Evolutionary conservation across 306 rosid species (phyloP).

Genomic region (Malus orientalis): DNA sequence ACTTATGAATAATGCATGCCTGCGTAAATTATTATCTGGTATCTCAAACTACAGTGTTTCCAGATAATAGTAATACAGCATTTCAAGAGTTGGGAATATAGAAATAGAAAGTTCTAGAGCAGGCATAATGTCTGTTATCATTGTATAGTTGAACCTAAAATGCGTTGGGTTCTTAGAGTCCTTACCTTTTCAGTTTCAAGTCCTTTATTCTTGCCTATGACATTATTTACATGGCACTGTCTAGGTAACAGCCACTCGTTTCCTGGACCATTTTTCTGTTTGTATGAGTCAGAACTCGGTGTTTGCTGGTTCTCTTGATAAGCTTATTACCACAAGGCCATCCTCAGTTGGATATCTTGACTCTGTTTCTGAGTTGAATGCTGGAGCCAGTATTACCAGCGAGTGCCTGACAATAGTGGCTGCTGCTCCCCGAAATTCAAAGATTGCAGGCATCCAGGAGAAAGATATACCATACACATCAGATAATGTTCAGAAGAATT

Average conservation of each 20-base stretch:
- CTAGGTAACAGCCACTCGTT: constrained; percentile 68
- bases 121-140: background rate
- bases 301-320: constrained; percentile 69
- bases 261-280: constrained; percentile 66
- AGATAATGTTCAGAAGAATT: constrained; percentile 26
- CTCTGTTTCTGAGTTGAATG: constrained; percentile 72
- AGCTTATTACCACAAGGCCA: constrained; percentile 41
- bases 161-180: background rate
- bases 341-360: constrained; percentile 71
- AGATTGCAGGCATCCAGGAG: constrained; percentile 34
- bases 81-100: background rate
- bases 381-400: constrained; percentile 41
- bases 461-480: constrained; percentile 23
- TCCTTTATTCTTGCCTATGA: background rate
- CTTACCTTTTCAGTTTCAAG: constrained; percentile 1
- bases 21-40: background rate
- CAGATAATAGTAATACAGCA: background rate
- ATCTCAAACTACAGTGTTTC: background rate
- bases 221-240: constrained; percentile 7
- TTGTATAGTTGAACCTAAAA: background rate
- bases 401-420: constrained; percentile 32
- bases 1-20: background rate
- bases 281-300: constrained; percentile 77
- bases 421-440: constrained; percentile 35
- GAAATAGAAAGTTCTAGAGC: background rate